Percentiles rank a stretch among this genome's conserved stretches.
phyloP scores from a whole-genome alignment of 2,329 filamentous ascomycete species.

The Nemania serpens region DNA sequence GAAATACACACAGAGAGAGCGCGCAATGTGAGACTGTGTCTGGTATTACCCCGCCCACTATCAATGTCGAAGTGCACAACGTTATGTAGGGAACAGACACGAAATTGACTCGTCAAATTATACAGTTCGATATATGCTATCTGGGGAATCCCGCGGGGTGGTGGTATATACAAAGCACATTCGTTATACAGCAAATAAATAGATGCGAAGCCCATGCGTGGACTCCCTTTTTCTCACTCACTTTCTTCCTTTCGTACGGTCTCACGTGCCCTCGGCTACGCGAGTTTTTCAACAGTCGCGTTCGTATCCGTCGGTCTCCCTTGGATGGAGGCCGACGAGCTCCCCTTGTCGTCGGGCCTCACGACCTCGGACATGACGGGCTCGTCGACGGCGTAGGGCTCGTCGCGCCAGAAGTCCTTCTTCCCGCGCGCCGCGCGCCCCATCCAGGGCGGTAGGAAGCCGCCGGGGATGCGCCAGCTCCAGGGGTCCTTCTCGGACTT shows the following conservation, averaged over 20 bases:
- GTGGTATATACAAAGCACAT: conserved; percentile 6
- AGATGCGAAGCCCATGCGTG: too few relatives aligned
- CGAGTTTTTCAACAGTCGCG: conserved; percentile 8
- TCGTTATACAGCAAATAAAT: too few relatives aligned
- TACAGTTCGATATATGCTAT: conserved; percentile 1
- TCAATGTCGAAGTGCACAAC: not conserved
- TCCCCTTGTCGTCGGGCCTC: conserved; percentile 12
- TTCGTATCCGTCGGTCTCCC: conserved; percentile 7
- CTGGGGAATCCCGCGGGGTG: not conserved
- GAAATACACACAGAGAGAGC: too few relatives aligned
- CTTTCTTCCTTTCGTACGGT: not conserved
- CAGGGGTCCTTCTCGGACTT: conserved; percentile 78
- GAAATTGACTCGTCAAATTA: not conserved
- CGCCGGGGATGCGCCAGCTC: conserved; percentile 78
- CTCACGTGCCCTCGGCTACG: not conserved
- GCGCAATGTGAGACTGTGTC: conserved; percentile 5
- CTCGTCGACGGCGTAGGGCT: conserved; percentile 27
- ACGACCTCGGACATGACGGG: conserved; percentile 1
- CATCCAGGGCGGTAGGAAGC: conserved; percentile 76
- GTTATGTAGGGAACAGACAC: too few relatives aligned
- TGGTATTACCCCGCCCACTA: not conserved
- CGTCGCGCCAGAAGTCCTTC: conserved; percentile 71
- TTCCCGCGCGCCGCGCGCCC: conserved; percentile 67
- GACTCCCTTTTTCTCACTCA: too few relatives aligned
- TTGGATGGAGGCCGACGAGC: conserved; percentile 11